Evolutionary conservation across 306 rosid species (phyloP), one percentile per base, ranked within the genome.

Genomic region (Vicia sativa): DNA sequence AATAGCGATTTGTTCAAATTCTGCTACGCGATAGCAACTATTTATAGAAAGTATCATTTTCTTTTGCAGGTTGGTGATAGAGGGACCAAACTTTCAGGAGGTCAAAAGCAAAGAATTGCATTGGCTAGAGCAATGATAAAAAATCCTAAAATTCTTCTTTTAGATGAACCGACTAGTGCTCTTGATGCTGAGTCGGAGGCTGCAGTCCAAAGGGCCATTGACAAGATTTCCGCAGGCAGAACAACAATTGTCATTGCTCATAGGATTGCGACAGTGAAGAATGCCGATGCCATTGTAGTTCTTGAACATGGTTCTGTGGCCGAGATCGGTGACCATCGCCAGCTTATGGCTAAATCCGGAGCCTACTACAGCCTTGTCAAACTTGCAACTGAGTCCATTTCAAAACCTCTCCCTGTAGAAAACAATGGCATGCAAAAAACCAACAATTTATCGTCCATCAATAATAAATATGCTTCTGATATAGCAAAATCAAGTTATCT

Each of bases 141-240:
- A 67, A 84, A 84, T 73, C 98, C 96, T 4, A 87, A 72, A 73
- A 77, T 92, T 44, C 93, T 92, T 56, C 88, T 92, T 60, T 79
- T 92, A 38, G 98, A 92, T 48, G 96, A 92, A 67, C 91, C 98
- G n/a, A 92, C 98, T 12, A 92, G 96, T 41, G 96, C 98, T 9
- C 81, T 89, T 45, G 98, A 92, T 75, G 82, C 96, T 3, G 90
- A 87, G 77, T 92, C 96, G 2, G 96, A 92, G 81, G 45, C 77
- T 31, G 59, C 81, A 11, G 98, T 87, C 50, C 93, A 92, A 75
- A 18, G 82, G 45, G 96, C 98, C 67, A 89, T 89, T 16, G 90
- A 89, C 82, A 88, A 92, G 81, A 87, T 87, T 62, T 89, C 91
- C 25, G 63, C 74, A 8, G 87, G 91, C 58, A 52, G 98, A 74